Base-by-base conservation (phyloP, 202 grass and related monocot genomes). In the Digitaria exilis region DNA sequence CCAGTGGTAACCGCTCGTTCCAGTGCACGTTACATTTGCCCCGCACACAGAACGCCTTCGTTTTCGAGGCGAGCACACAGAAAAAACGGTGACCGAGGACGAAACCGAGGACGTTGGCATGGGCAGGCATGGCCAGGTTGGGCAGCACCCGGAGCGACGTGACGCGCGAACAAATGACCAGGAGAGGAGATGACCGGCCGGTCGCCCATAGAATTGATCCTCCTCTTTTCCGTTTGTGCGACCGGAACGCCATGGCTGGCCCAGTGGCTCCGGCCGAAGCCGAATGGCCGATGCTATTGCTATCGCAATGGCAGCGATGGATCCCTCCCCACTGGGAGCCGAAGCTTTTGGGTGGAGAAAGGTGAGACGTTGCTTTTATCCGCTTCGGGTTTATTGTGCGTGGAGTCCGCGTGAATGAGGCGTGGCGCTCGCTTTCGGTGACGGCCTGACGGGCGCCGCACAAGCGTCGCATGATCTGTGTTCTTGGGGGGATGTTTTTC, bases 361-460 rank as follows among this genome's bases (percentile, higher is more conserved):
- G 63, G 58, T 57, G 3, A 34, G 68, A 32, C 58, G 84, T 80
- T 86, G 84, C 76, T 80, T n/a, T 72, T 72, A 34, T 44, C 58
- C 13, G 24, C 32, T 25, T 21, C 14, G 6, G 3, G 5, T 7
- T 1, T 43, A 6, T 37, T 39, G 37, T 39, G 44, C 29, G 56
- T 32, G 76, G 46, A 66, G 84, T 74, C 69, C 76, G 35, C 45
- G 84, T 4, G 26, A 80, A 80, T 69, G 24, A 58, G 80, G 76
- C 63, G 48, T 41, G 60, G 81, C 71, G 5, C 37, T 69, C 62
- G 35, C 72, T 69, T 77, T 77, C 62, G 71, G 81, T 37, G 80
- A 19, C n/a, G n/a, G n/a, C n/a, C n/a, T n/a, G n/a, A n/a, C 15
- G 31, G 2, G 65, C 51, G 1, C 34, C n/a, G 12, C 55, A 52